Evolutionary conservation across 148 eudicot species (phyloP).

Genomic region (Rhododendron williamsianum): DNA sequence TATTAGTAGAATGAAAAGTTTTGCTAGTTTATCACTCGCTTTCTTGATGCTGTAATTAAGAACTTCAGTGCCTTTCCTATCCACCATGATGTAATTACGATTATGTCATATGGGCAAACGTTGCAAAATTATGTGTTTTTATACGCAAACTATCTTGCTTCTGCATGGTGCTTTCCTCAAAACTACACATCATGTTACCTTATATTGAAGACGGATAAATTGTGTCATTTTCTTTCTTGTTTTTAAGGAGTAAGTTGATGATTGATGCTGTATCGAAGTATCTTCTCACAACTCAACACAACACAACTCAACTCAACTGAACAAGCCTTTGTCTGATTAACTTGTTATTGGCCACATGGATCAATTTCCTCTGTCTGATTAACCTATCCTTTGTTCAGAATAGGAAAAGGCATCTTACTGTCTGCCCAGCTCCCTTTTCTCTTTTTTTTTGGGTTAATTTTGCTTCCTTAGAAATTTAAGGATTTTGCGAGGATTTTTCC

Average conservation of each 20-base stretch:
- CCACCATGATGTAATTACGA: background rate
- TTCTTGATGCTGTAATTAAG: background rate
- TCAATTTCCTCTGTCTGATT: background rate
- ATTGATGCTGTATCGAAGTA: background rate
- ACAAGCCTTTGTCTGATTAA: background rate
- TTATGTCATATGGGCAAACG: background rate
- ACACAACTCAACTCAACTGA: background rate
- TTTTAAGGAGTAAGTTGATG: background rate
- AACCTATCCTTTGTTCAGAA: background rate
- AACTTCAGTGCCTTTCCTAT: background rate
- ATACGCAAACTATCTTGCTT: background rate
- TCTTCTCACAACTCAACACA: background rate
- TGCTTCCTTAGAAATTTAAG: too few species aligned
- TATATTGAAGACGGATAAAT: background rate
- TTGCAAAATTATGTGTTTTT: background rate
- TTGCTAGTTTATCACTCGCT: background rate
- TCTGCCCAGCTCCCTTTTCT: background rate
- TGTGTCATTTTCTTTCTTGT: background rate
- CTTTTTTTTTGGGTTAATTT: too few species aligned
- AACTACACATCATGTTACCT: background rate
- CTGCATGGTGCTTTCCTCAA: background rate
- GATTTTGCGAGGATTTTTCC: background rate
- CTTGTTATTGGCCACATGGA: too few species aligned
- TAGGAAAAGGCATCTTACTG: background rate
- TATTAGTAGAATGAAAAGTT: background rate